Percentiles rank a stretch among this genome's conserved stretches.
Evolutionary conservation across 805 yeast species (phyloP).

Genomic region (Pichia cabralensis): DNA sequence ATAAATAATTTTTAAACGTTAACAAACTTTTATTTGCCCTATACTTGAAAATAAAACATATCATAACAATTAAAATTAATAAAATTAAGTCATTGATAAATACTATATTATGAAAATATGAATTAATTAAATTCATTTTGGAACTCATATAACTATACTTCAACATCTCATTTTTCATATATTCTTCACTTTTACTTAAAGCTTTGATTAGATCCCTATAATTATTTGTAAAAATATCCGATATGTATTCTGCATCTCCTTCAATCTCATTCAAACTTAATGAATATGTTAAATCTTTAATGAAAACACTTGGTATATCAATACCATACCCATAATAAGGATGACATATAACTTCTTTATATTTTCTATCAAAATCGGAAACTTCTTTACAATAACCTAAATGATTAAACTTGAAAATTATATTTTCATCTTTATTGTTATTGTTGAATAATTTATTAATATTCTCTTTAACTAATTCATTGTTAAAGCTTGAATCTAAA

Average conservation of each 20-base stretch:
- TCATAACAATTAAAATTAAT: constrained; percentile 1
- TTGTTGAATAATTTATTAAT: constrained; percentile 34
- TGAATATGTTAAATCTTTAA: constrained; percentile 42
- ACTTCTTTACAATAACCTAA: constrained; percentile 38
- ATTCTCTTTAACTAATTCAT: constrained; percentile 10
- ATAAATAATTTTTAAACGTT: not conserved
- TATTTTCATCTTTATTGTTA: constrained; percentile 27
- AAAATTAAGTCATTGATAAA: too few species aligned
- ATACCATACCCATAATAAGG: constrained; percentile 5
- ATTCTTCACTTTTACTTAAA: not conserved
- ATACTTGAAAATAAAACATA: constrained; percentile 4
- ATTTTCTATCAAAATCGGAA: not conserved
- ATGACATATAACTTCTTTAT: constrained; percentile 4
- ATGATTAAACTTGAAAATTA: constrained; percentile 34
- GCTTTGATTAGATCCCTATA: constrained; percentile 17
- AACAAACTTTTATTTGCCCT: constrained; percentile 2
- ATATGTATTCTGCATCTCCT: constrained; percentile 30
- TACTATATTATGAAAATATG: too few species aligned
- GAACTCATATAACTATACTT: too few species aligned
- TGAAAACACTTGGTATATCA: constrained; percentile 36
- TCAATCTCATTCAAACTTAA: constrained; percentile 19
- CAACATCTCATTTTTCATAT: too few species aligned
- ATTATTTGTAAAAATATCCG: constrained; percentile 31
- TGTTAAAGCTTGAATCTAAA: constrained; percentile 36
- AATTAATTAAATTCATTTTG: too few species aligned